phyloP scores from a whole-genome alignment of 768 basidiomycete species.

The Phaffia tasmanica region DNA sequence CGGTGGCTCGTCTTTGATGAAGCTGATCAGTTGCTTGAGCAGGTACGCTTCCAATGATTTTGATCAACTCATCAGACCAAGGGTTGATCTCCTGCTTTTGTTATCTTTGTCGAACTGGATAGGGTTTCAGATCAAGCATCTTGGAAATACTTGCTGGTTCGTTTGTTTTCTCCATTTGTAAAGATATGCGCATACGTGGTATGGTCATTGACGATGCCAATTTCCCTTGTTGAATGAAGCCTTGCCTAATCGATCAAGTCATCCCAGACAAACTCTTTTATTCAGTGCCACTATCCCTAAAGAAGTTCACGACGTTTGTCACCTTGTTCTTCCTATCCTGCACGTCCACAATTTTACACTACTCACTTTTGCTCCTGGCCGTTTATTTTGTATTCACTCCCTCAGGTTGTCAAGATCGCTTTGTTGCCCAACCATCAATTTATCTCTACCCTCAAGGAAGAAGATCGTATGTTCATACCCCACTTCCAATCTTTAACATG shows the following conservation, averaged over 20 bases:
- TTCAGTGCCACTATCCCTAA: constrained; percentile 44
- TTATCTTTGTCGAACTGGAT: too few species aligned
- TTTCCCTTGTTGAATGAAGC: background rate
- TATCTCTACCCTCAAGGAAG: constrained; percentile 50
- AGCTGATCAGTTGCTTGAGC: constrained; percentile 33
- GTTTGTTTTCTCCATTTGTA: background rate
- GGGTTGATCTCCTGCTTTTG: background rate
- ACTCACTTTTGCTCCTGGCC: too few species aligned
- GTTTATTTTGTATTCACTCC: background rate
- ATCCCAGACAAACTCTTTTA: constrained; percentile 41
- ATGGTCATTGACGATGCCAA: background rate
- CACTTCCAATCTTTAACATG: background rate
- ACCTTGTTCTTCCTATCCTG: constrained; percentile 22
- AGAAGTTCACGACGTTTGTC: constrained; percentile 36
- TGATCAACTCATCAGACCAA: background rate
- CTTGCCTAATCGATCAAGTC: constrained; percentile 26
- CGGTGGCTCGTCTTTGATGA: constrained; percentile 39
- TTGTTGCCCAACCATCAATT: constrained; percentile 40
- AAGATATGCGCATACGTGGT: constrained; percentile 12
- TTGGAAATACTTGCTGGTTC: too few species aligned
- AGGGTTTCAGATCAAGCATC: constrained; percentile 14
- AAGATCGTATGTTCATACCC: constrained; percentile 29
- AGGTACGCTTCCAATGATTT: background rate
- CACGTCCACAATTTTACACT: background rate
- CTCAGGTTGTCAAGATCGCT: constrained; percentile 40